These are phyloP conservation scores for Solanum virginianum DNA, from an alignment of 257 asterid genomes.

Conservation along the genomic window DNA sequence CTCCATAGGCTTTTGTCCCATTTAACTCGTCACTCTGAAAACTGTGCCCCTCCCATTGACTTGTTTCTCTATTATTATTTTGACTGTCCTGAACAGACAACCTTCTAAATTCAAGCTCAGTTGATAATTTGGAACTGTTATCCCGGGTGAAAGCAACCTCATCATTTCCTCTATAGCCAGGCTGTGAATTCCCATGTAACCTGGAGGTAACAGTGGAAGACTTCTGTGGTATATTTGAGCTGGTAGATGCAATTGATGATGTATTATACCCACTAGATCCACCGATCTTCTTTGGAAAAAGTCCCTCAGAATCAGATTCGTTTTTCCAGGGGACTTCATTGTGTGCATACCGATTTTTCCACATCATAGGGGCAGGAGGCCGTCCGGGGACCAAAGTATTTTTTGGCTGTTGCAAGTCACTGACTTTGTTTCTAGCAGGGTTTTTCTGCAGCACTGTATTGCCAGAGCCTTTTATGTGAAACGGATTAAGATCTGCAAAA, in stretches of 20 bases:
- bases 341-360: conserved; percentile 53
- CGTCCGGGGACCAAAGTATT: conserved; percentile 24
- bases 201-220: conserved; percentile 19
- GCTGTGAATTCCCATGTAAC: conserved; percentile 21
- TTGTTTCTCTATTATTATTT: conserved; percentile 20
- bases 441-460: conserved; percentile 37
- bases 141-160: conserved; percentile 8
- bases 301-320: conserved; percentile 30
- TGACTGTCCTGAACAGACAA: conserved; percentile 21
- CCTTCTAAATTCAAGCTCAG: conserved; percentile 25
- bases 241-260: conserved; percentile 37
- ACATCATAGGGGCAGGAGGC: conserved; percentile 66
- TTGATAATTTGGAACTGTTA: conserved; percentile 16
- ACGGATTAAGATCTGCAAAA: conserved; percentile 94
- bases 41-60: conserved; percentile 15
- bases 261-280: conserved; percentile 28
- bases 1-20: conserved; percentile 8
- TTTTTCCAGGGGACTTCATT: conserved; percentile 54
- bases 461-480: conserved; percentile 72
- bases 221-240: conserved; percentile 23
- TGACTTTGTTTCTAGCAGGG: conserved; percentile 34
- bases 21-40: conserved; percentile 18
- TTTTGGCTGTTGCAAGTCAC: conserved; percentile 43
- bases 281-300: conserved; percentile 24
- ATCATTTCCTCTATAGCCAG: conserved; percentile 18